Conservation (phyloP, 345 rosid species). For the Syzygium grande region DNA sequence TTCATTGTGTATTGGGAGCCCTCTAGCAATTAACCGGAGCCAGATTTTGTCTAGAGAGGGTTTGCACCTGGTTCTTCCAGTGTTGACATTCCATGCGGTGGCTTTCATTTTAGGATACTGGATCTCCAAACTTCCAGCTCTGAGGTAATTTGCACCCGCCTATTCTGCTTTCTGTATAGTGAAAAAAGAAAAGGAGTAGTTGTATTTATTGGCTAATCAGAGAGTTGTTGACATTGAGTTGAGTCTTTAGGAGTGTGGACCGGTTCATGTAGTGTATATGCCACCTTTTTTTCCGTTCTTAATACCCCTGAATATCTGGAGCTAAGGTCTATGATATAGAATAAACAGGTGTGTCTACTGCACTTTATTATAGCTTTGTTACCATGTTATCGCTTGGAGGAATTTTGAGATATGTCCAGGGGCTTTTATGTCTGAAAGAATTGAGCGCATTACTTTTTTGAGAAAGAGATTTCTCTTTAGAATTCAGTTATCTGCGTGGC, state of each 20-base stretch:
- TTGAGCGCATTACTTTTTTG: not conserved
- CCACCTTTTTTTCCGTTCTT: not conserved
- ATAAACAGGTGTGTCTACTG: not conserved
- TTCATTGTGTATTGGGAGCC: constrained; percentile 88
- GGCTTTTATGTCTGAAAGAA: not conserved
- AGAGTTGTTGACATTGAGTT: not conserved
- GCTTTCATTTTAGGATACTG: constrained; percentile 84
- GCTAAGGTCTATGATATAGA: not conserved
- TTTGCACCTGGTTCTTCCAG: constrained; percentile 63
- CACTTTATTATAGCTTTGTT: not conserved
- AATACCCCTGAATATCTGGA: not conserved
- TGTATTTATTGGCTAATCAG: not conserved
- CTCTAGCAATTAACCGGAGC: constrained; percentile 72
- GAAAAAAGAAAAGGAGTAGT: not conserved
- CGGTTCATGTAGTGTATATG: not conserved
- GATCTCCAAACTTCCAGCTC: constrained; percentile 67
- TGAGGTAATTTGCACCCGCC: constrained; percentile 34
- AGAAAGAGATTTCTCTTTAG: not conserved
- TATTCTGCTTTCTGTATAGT: not conserved
- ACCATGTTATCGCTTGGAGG: not conserved
- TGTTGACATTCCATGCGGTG: constrained; percentile 63
- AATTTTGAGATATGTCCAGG: not conserved
- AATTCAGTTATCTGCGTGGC: not conserved
- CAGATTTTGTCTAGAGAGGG: constrained; percentile 73
- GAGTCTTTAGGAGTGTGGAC: not conserved